Evolutionary conservation across 257 asterid species (phyloP), one percentile per base, ranked within the genome.

Genomic region (Rauvolfia tetraphylla): DNA sequence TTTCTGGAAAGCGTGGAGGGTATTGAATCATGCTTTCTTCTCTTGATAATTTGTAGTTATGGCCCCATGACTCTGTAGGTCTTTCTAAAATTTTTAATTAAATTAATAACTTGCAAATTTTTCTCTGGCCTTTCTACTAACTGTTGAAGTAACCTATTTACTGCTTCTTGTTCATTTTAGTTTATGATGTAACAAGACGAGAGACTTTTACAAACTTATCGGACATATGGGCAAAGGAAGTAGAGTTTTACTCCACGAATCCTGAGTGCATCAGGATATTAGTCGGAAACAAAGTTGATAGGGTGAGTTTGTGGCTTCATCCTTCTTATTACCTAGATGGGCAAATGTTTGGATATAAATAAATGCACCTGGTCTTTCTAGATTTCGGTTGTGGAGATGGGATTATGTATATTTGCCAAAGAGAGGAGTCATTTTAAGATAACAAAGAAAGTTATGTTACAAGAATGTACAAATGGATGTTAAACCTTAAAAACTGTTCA

Each of bases 261-360:
- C 91, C 86, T 0, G 97, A 93, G 69, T 90, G 97, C 38, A 80
- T 93, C 88, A 87, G 83, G 87, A 87, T 93, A 82, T 85, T 91
- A 68, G 91, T 93, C 4, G 97, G 96, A 62, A 93, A 93, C 88
- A 93, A 93, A 90, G 93, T 93, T 39, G 98, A 93, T 77, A 87
- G 87, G 85, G 98, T 93, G 74, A 84, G 88, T 85, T 69, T 78
- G 18, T 54, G 54, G 13, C 79, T 75, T 75, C 20, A 54, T 14
- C 59, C n/a, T 65, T 78, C 7, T 46, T 22, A 15, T 42, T 20
- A 22, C 68, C 42, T 67, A 11, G 41, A 62, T 62, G 39, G 23
- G 41, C 41, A n/a, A 57, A 17, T 38, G 9, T 27, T 46, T 13
- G 18, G 1, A 38, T 39, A 68, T 42, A 42, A 25, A 4, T 23